phyloP scores from a whole-genome alignment of 345 rosid genomes.

The Sonneratia alba region DNA sequence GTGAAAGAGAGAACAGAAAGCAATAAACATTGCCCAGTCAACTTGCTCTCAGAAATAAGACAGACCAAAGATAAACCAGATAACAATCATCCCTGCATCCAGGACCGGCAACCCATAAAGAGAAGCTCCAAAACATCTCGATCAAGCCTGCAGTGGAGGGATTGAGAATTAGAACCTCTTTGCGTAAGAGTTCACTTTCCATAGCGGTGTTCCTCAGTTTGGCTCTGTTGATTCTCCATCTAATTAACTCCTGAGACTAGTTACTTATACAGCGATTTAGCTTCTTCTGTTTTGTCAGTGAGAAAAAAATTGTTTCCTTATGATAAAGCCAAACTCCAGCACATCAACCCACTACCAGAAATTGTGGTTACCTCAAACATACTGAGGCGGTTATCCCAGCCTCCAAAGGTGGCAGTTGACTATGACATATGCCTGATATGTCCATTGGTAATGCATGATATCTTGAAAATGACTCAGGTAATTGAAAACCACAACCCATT shows the following conservation, averaged over 20 bases:
- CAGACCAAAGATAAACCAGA: conserved; percentile 18
- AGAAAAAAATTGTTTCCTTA: too few relatives aligned
- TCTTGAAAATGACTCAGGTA: not conserved
- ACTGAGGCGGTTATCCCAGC: not conserved
- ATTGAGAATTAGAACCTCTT: not conserved
- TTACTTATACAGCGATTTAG: too few relatives aligned
- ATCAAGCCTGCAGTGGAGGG: conserved; percentile 30
- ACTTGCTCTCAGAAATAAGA: not conserved
- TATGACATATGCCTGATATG: not conserved
- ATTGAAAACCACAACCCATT: not conserved
- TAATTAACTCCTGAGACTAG: too few relatives aligned
- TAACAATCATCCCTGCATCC: conserved; percentile 58
- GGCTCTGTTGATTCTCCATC: not conserved
- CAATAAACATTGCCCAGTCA: not conserved
- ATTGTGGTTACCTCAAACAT: not conserved
- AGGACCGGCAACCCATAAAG: conserved; percentile 26
- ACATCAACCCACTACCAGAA: not conserved
- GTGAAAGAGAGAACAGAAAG: not conserved
- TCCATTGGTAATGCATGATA: too few relatives aligned
- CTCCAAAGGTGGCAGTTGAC: not conserved
- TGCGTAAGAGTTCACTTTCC: not conserved
- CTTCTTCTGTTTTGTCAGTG: too few relatives aligned
- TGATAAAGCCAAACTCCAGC: too few relatives aligned
- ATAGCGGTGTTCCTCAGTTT: not conserved
- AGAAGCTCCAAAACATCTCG: conserved; percentile 4